Conservation (phyloP, 192 early-diverging fungal species). For the Backusella mclennaniae region DNA sequence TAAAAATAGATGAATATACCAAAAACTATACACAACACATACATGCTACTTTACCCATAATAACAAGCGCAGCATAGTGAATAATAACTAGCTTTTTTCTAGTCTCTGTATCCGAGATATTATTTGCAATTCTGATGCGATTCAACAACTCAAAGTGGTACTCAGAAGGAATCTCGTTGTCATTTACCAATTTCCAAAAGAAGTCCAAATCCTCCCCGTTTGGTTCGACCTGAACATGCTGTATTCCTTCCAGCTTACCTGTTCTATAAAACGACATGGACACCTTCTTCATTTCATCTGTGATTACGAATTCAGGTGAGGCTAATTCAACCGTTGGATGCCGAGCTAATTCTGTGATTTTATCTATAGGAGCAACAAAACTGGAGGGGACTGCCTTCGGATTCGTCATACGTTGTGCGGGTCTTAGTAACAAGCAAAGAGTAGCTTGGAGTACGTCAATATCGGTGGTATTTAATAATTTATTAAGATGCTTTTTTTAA, state of each 20-base stretch:
- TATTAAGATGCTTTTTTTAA: constrained; percentile 65
- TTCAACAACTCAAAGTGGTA: constrained; percentile 80
- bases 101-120: constrained; percentile 41
- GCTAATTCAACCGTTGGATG: not conserved
- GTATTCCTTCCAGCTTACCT: not conserved
- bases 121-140: constrained; percentile 74
- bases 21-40: no score
- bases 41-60: constrained; percentile 57
- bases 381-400: constrained; percentile 64
- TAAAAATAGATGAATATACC: not conserved
- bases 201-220: constrained; percentile 50
- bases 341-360: constrained; percentile 58
- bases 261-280: constrained; percentile 13
- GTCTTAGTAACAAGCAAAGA: constrained; percentile 77
- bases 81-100: constrained; percentile 67
- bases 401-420: constrained; percentile 85
- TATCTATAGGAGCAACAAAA: constrained; percentile 55
- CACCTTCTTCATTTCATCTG: constrained; percentile 41
- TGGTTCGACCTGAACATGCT: constrained; percentile 31
- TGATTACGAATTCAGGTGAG: not conserved
- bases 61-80: constrained; percentile 75
- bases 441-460: constrained; percentile 76
- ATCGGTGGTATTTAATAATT: constrained; percentile 75
- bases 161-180: constrained; percentile 67
- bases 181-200: constrained; percentile 58